Percentiles rank a stretch among this genome's conserved stretches.
Conservation (phyloP, 345 rosid species). For the Eucalyptus camaldulensis region DNA sequence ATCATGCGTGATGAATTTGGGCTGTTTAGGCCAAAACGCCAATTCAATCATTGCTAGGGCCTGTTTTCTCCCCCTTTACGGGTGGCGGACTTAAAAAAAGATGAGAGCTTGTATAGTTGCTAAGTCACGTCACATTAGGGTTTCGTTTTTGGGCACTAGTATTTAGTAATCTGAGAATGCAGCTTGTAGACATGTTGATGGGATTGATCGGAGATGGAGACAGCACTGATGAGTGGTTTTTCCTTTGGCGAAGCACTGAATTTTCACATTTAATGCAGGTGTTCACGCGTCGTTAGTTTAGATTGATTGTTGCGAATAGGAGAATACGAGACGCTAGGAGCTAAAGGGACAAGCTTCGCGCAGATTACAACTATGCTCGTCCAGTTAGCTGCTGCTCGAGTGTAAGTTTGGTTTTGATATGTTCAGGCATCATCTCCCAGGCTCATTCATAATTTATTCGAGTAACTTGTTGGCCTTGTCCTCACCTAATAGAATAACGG, state of each 20-base stretch:
- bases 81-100: not conserved
- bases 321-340: not conserved
- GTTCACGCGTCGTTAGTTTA: not conserved
- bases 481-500: not conserved
- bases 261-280: not conserved
- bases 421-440: not conserved
- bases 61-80: not conserved
- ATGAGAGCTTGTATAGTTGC: not conserved
- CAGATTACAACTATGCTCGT: not conserved
- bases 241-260: not conserved
- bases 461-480: not conserved
- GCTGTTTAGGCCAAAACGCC: not conserved
- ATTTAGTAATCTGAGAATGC: not conserved
- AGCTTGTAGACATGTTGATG: not conserved
- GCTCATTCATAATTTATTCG: not conserved
- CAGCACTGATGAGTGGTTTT: not conserved
- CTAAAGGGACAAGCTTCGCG: not conserved
- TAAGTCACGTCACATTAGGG: not conserved
- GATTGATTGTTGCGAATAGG: not conserved
- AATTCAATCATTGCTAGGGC: not conserved
- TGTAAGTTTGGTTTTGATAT: not conserved
- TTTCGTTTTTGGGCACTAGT: not conserved
- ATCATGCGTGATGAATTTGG: not conserved
- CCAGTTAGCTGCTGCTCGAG: not conserved
- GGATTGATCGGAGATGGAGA: not conserved